These are phyloP conservation scores for Xylaria sp. DNA, from an alignment of 2,329 filamentous ascomycete species.

Conservation along the genomic window DNA sequence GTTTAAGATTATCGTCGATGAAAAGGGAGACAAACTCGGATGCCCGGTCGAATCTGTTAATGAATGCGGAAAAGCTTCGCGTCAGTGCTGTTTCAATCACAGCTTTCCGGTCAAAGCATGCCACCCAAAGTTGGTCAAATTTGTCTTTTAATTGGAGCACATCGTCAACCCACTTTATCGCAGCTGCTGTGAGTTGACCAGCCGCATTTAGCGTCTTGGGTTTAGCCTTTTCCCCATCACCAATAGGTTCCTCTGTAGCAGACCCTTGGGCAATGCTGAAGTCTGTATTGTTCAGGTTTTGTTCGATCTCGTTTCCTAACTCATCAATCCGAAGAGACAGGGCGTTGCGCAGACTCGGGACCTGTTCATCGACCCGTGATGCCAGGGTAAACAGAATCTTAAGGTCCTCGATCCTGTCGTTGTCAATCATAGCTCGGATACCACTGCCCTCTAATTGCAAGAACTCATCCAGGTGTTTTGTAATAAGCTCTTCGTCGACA, in stretches of 20 bases:
- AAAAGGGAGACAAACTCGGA: slow-evolving; percentile 96
- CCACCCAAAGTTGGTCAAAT: slow-evolving; percentile 82
- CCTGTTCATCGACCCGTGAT: slow-evolving; percentile 78
- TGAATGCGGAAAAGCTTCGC: slow-evolving; percentile 89
- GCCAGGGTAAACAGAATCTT: slow-evolving; percentile 85
- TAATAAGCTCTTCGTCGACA: slow-evolving; percentile 84
- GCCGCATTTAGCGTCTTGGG: slow-evolving; percentile 65
- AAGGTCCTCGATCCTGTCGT: slow-evolving; percentile 82
- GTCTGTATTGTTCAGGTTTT: slow-evolving; percentile 66
- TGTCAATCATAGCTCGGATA: slow-evolving; percentile 89
- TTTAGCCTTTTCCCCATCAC: slow-evolving; percentile 62
- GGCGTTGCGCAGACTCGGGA: slow-evolving; percentile 74
- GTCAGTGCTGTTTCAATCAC: slow-evolving; percentile 84
- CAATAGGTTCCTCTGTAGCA: slow-evolving; percentile 54
- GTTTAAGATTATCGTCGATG: slow-evolving; percentile 95
- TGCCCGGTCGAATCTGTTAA: slow-evolving; percentile 86
- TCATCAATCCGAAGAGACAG: slow-evolving; percentile 81
- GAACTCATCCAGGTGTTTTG: slow-evolving; percentile 80
- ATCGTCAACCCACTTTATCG: slow-evolving; percentile 95
- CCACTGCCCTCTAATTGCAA: slow-evolving; percentile 87
- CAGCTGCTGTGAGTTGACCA: slow-evolving; percentile 85
- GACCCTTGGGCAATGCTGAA: slow-evolving; percentile 56
- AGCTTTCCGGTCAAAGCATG: slow-evolving; percentile 80
- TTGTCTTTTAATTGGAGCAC: slow-evolving; percentile 87
- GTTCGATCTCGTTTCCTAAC: slow-evolving; percentile 86